Evolutionary conservation across 1,284 basidiomycete genomes (phyloP).

Genomic region (Wallemia mellicola): DNA sequence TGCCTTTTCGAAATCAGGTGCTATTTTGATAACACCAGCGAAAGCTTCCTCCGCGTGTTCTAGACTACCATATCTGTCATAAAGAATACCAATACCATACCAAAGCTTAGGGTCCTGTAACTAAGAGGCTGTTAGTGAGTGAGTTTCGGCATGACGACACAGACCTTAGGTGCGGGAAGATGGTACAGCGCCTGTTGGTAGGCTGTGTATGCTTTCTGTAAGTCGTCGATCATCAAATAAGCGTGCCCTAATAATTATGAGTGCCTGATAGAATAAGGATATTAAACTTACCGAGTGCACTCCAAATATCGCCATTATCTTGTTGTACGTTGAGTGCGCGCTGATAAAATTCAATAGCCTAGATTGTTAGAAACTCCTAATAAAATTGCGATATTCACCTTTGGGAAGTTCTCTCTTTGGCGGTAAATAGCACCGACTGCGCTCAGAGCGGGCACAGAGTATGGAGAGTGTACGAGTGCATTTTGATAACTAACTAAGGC

Average conservation of each 20-base stretch:
- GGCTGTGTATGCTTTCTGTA: constrained; percentile 91
- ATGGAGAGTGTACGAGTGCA: constrained; percentile 67
- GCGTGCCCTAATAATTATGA: constrained; percentile 57
- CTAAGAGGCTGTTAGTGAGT: constrained; percentile 8
- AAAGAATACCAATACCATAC: constrained; percentile 97
- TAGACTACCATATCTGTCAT: constrained; percentile 89
- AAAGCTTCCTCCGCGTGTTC: constrained; percentile 98
- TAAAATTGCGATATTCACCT: constrained; percentile 7
- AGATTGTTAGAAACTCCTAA: neutral
- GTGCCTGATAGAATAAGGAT: neutral
- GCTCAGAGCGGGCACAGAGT: constrained; percentile 55
- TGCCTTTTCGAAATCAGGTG: constrained; percentile 78
- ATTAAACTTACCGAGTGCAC: constrained; percentile 36
- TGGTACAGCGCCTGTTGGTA: constrained; percentile 96
- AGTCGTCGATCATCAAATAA: constrained; percentile 95
- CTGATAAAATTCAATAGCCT: constrained; percentile 87
- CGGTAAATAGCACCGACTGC: constrained; percentile 44
- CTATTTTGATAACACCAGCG: constrained; percentile 82
- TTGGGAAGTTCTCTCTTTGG: constrained; percentile 19
- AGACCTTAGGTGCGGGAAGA: constrained; percentile 71
- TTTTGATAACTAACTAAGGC: constrained; percentile 69
- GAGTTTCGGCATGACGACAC: constrained; percentile 3
- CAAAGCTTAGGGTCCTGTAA: constrained; percentile 81
- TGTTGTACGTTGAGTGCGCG: constrained; percentile 59
- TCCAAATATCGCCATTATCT: constrained; percentile 85